Conservation (phyloP, 306 rosid genomes). For the Spatholobus suberectus region DNA sequence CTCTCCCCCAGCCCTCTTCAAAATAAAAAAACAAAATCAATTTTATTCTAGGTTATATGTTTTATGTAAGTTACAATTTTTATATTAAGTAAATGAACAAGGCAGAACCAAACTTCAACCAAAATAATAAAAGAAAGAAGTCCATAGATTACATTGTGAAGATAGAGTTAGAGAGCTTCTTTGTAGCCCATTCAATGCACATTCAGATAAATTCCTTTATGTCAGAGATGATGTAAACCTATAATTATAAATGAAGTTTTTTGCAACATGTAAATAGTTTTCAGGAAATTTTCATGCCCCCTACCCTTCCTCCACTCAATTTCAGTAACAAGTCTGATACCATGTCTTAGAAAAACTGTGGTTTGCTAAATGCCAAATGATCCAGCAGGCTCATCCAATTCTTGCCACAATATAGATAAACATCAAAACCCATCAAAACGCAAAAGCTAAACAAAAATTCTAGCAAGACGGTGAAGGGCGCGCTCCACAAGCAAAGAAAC, state of each 20-base stretch:
- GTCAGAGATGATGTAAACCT: not conserved
- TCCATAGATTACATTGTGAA: not conserved
- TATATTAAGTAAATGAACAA: not conserved
- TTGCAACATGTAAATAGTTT: not conserved
- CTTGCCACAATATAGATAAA: not conserved
- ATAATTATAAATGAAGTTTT: not conserved
- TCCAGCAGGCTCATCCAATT: not conserved
- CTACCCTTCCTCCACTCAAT: not conserved
- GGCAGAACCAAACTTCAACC: not conserved
- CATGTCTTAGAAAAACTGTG: not conserved
- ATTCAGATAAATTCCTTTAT: not conserved
- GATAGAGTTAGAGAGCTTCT: not conserved
- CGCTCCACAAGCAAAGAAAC: slow-evolving; percentile 78
- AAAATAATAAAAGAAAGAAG: not conserved
- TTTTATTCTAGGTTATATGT: too few relatives aligned
- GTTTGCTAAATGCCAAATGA: not conserved
- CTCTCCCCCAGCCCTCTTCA: not conserved
- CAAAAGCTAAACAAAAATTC: not conserved
- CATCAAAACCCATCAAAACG: not conserved
- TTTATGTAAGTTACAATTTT: not conserved
- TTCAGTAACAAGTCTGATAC: not conserved
- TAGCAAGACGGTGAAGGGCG: slow-evolving; percentile 46
- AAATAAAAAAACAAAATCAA: too few relatives aligned
- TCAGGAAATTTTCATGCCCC: not conserved
- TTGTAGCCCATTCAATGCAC: not conserved